Base-by-base conservation (phyloP, 2,329 filamentous ascomycete species). In the Amphichorda felina region DNA sequence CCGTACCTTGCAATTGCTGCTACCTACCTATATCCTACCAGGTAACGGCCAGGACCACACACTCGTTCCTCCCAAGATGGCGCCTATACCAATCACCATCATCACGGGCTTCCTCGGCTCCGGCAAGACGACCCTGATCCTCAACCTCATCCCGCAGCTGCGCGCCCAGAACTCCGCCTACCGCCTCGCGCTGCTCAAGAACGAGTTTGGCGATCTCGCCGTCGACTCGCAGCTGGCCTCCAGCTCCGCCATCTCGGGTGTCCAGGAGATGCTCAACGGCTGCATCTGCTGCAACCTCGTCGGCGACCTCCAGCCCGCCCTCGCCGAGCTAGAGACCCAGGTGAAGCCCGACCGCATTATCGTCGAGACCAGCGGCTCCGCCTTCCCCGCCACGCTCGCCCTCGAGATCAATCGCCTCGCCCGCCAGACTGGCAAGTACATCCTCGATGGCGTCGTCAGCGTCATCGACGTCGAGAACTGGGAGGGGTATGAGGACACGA, bases 251-350 rank as follows among this genome's bases (percentile, higher is more conserved):
- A 87, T 98, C 46, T 81, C 85, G 1, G 89, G 87, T 37, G 88
- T 94, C 4, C 82, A 83, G 48, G 91, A 98, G 59, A 72, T 98
- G 1, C 79, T 98, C 36, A 94, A 94, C 56, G 91, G 89, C 45
- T 96, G 91, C 63, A 96, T 98, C 59, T 98, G 91, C 72, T 98
- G 91, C 66, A 96, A 96, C 55, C 80, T 96, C 18, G 89, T 98
- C 41, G 91, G 91, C 13, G 85, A 94, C 57, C 75, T 98, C 7
- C 75, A 76, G 40, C 77, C 82, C 33, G 88, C 89, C 2, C 76
- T 98, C 14, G 62, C 72, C 30, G 79, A 91, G 50, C 76, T 98
- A 28, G 72, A 73, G 34, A 57, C 63, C 17, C 56, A 54, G 11
- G 56, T 67, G 24, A 39, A 42, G 5, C 89, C 87, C 1, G 83